Conservation (phyloP, 768 basidiomycete species). For the Wakefieldia striispora region DNA sequence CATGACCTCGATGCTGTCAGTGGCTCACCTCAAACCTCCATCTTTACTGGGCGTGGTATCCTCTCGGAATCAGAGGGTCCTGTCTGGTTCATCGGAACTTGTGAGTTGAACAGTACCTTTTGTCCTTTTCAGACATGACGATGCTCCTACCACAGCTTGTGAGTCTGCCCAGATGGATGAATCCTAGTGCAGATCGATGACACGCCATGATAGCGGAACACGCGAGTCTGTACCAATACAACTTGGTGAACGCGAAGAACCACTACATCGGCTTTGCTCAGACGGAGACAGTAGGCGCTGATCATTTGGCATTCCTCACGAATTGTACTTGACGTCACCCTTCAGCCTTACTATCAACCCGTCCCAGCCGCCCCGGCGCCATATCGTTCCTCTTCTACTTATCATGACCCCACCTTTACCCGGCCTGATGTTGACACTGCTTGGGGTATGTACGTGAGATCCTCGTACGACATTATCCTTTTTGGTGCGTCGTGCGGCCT, state of each 20-base stretch:
- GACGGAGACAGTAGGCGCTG: conserved; percentile 46
- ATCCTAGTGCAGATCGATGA: background rate
- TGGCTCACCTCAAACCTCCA: conserved; percentile 45
- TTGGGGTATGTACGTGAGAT: conserved; percentile 22
- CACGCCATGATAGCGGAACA: conserved; percentile 39
- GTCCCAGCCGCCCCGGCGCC: conserved; percentile 42
- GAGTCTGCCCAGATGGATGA: background rate
- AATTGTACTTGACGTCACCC: background rate
- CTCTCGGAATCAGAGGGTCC: conserved; percentile 75
- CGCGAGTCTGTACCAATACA: conserved; percentile 47
- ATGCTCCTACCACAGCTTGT: conserved; percentile 16
- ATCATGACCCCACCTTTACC: conserved; percentile 38
- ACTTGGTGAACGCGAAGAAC: conserved; percentile 39
- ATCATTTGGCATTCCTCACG: background rate
- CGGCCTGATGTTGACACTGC: background rate
- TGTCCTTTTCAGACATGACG: background rate
- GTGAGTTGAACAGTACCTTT: conserved; percentile 10
- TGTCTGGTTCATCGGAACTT: conserved; percentile 77
- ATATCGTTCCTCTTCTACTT: conserved; percentile 33
- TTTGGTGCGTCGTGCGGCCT: conserved; percentile 32
- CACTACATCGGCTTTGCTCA: conserved; percentile 52
- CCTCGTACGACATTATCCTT: conserved; percentile 40
- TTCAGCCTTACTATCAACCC: conserved; percentile 50
- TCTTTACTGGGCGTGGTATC: conserved; percentile 70
- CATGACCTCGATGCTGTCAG: conserved; percentile 60